Evolutionary conservation across 176 grass and related monocot species (phyloP), one percentile per base, ranked within the genome.

Genomic region (Miscanthus lutarioriparius): DNA sequence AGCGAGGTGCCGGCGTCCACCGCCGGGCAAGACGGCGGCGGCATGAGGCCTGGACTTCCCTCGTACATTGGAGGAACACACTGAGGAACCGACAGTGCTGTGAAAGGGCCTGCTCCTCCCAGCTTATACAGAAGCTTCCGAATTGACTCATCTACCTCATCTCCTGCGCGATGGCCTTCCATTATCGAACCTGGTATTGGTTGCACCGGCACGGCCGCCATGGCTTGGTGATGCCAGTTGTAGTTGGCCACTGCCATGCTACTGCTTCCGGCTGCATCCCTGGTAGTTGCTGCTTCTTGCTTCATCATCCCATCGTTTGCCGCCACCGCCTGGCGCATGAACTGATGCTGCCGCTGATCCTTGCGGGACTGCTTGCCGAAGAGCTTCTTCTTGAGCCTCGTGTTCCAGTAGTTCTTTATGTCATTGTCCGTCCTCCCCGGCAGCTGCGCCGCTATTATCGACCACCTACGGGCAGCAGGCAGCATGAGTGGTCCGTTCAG

Each of bases 401-500:
- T 97, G 76, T 97, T 97, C 95, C 95, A 97, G 84, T 97, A 95
- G 87, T 97, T 97, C 90, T 97, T 97, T 89, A 97, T 97, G 76
- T 97, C 95, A 81, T 97, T 97, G 64, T 97, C 95, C 1, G 95
- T 97, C 85, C 95, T 89, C 48, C 95, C 95, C 2, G 95, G 95
- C 86, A 97, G 86, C 82, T 94, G 95, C 19, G 92, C 90, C 8
- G 95, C 95, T 87, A 97, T 97, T 51, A 97, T 93, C 20, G 95
- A 97, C 95, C 95, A 97, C 90, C 95, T 97, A 79, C 28, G 67
- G 63, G 63, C 77, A 53, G 5, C 45, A 49, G 47, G 67, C 38
- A 70, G 6, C 70, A 91, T 83, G 76, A 74, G 68, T 38, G 70
- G 51, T 26, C 53, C 65, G 63, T 23, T 93, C 77, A 90, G 58